Base-by-base conservation (phyloP, 768 basidiomycete species). In the Tricholoma hemisulphureum region DNA sequence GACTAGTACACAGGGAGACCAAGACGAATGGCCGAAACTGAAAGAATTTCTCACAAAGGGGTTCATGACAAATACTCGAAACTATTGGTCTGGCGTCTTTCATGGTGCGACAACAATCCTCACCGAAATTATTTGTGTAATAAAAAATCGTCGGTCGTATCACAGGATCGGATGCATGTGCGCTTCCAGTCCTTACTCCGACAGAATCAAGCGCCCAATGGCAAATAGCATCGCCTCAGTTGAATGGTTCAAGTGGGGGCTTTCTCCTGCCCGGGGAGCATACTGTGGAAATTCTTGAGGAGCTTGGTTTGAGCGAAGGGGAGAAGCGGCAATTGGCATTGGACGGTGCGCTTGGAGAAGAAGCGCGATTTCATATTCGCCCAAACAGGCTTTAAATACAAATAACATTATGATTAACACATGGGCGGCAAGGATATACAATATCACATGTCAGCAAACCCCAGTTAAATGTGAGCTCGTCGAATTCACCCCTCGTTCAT, bases 81-180 rank as follows among this genome's bases (percentile, higher is more conserved):
- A 89, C 58, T 83, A 85, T 37, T 94, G 91, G 91, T 77, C 83
- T 0, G 61, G 73, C 6, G 69, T 86, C 2, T 93, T 90, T 67
- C 80, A 87, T 53, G 85, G 90, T 85, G 63, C 29, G 77, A 69
- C 24, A n/a, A 41, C 20, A 13, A n/a, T 32, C 18, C 11, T 48
- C 34, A 21, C 26, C 3, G 9, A n/a, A 31, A 49, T 37, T 31
- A 28, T 53, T 9, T 55, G n/a, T 26, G 48, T 11, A 57, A 28
- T 11, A 45, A 29, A 28, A 41, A 34, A 24, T 59, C 35, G 11
- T 45, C 9, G 11, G 32, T 48, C 50, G 37, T 37, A 23, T 21
- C 37, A 18, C 64, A 91, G 89, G 79, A 26, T 86, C 81, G 11
- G 90, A 92, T 58, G 85, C 88, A 7, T 92, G 90, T 65, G 80